A percentile compares a stretch with the other conserved stretches of the same genome.
Conservation (phyloP, 1,139 yeast genomes). For the Nematodospora anomalae region DNA sequence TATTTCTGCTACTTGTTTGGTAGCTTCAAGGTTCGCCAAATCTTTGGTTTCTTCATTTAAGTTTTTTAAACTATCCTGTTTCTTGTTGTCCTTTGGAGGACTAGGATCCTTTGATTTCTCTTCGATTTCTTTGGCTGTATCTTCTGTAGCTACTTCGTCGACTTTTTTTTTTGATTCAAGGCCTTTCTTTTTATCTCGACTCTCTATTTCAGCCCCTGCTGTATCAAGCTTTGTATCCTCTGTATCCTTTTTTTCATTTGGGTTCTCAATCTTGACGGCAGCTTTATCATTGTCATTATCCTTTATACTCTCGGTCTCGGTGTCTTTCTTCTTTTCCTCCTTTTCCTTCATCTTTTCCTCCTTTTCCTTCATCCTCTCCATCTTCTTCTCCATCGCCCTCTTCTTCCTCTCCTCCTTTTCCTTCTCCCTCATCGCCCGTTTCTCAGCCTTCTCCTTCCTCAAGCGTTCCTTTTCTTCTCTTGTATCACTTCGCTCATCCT, state of each 20-base stretch:
- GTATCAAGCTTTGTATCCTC: conserved; percentile 1
- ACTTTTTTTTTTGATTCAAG: conserved; percentile 12
- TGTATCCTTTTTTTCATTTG: conserved; percentile 1
- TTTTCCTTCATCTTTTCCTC: conserved; percentile 6
- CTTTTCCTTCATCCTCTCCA: conserved; percentile 15
- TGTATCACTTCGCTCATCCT: conserved; percentile 57
- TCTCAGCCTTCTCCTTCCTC: conserved; percentile 30
- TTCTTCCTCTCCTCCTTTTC: conserved; percentile 9
- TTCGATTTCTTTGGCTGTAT: not conserved
- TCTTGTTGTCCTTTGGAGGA: not conserved
- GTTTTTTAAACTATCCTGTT: not conserved
- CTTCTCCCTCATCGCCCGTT: conserved; percentile 11
- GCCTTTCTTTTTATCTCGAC: conserved; percentile 6
- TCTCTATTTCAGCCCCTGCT: too few relatives aligned
- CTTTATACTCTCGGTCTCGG: conserved; percentile 2
- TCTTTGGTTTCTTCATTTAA: not conserved
- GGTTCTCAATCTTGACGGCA: not conserved
- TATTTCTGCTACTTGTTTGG: conserved; percentile 3
- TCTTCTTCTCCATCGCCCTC: conserved; percentile 4
- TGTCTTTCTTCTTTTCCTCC: conserved; percentile 4
- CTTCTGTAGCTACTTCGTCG: not conserved
- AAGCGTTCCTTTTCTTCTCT: conserved; percentile 36
- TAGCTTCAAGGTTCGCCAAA: not conserved
- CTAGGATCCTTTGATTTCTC: not conserved
- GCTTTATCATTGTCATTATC: conserved; percentile 4